phyloP scores from a whole-genome alignment of 2,329 filamentous ascomycete species.

The Stachybotrys chartarum region DNA sequence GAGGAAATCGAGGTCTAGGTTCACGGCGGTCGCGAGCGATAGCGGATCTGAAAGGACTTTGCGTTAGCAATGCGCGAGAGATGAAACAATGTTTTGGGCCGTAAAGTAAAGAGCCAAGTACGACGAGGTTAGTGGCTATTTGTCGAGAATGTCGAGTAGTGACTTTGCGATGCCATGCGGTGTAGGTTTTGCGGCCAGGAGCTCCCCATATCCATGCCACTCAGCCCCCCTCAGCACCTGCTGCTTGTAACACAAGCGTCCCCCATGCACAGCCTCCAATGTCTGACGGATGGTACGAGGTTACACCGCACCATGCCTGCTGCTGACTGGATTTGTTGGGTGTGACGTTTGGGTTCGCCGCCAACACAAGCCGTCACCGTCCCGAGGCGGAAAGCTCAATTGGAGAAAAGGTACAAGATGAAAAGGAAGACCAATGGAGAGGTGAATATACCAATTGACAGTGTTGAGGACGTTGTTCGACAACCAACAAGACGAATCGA shows the following conservation, averaged over 20 bases:
- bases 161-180: not conserved
- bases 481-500: too few species aligned
- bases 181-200: not conserved
- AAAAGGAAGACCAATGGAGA: not conserved
- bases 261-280: not conserved
- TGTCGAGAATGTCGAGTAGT: not conserved
- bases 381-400: not conserved
- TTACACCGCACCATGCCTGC: not conserved
- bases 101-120: too few species aligned
- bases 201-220: not conserved
- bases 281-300: not conserved
- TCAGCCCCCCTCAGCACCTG: not conserved
- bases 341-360: not conserved
- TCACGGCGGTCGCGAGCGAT: too few species aligned
- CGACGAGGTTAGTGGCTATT: too few species aligned
- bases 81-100: too few species aligned
- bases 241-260: not conserved
- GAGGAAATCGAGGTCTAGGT: not conserved
- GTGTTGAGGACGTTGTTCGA: too few species aligned
- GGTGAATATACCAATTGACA: not conserved
- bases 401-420: not conserved
- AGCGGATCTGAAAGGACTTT: too few species aligned
- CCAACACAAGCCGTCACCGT: not conserved
- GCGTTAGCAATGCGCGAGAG: too few species aligned
- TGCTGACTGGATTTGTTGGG: not conserved